Evolutionary conservation across 2,329 filamentous ascomycete genomes (phyloP), one percentile per base, ranked within the genome.

Genomic region (Sporothrix dimorphospora): DNA sequence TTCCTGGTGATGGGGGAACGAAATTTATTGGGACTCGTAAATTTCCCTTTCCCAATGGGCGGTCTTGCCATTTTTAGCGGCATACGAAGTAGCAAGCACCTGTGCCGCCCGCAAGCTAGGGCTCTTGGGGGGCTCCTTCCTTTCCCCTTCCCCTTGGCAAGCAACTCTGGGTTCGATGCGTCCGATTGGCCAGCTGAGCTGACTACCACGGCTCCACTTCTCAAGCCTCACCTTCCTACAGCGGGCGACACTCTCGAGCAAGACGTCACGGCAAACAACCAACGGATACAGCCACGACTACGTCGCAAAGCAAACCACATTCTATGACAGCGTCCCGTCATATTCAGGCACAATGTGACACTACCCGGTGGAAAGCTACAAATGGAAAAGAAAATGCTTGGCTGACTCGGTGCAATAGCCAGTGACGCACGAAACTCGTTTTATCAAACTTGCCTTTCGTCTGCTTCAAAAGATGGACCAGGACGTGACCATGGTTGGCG

Each of bases 121-220:
- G 57, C 45, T 47, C 6, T 5, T 14, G 12, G 19, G 11, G 14
- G 51, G n/a, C 38, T 2, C 61, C n/a, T 47, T 45, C 40, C 38
- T 47, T 45, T n/a, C 40, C 12, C 27, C 27, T 19, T 19, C 0
- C 12, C 24, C 3, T 16, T 34, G 7, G 53, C 11, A 11, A 45
- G 42, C 11, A 16, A 45, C 9, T 4, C 11, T 16, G 21, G n/a
- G 66, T 42, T 45, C 5, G 38, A 57, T 57, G 51, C 21, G 67
- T 69, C 67, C 38, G 51, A 69, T 69, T 69, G 67, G 67, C 38
- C 67, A 59, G 67, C 53, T 1, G 24, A n/a, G 42, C 55, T 70
- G 40, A 49, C 55, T 61, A 27, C 51, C 1, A 42, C 14, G 42
- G 45, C 14, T 11, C 68, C 53, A 51, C 68, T 40, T 49, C 49